Evolutionary conservation across 2,329 filamentous ascomycete genomes (phyloP).

Genomic region (Atkinsonella texensis): DNA sequence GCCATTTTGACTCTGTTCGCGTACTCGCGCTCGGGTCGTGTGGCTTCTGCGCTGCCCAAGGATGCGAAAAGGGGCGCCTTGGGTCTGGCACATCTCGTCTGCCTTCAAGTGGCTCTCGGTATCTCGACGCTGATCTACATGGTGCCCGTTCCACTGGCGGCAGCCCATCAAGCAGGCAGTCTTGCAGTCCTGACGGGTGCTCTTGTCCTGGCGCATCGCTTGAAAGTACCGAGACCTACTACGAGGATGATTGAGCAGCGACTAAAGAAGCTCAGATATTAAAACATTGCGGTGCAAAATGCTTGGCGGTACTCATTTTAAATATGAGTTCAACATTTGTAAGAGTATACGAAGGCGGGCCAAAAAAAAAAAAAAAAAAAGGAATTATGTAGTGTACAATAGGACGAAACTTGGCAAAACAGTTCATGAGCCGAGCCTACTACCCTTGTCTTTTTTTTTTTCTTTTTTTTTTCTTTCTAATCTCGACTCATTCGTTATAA

Average conservation of each 20-base stretch:
- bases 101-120: slow-evolving; percentile 71
- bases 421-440: not conserved
- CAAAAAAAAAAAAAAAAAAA: not conserved
- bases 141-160: slow-evolving; percentile 77
- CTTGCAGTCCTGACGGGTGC: slow-evolving; percentile 75
- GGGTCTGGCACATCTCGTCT: slow-evolving; percentile 73
- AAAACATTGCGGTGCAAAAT: not conserved
- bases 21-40: slow-evolving; percentile 59
- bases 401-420: not conserved
- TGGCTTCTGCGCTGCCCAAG: slow-evolving; percentile 46
- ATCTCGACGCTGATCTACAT: slow-evolving; percentile 90
- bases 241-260: slow-evolving; percentile 46
- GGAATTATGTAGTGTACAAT: not conserved
- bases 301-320: not conserved
- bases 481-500: slow-evolving; percentile 4
- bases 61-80: slow-evolving; percentile 56
- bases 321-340: not conserved
- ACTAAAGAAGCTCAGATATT: slow-evolving; percentile 21
- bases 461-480: not conserved
- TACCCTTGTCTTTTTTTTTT: no score
- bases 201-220: slow-evolving; percentile 63
- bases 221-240: slow-evolving; percentile 60
- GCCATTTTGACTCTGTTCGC: slow-evolving; percentile 66
- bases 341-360: not conserved
- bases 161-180: slow-evolving; percentile 84